Evolutionary conservation across 129 eudicot genomes (phyloP).

Genomic region (Artemisia tridentata): DNA sequence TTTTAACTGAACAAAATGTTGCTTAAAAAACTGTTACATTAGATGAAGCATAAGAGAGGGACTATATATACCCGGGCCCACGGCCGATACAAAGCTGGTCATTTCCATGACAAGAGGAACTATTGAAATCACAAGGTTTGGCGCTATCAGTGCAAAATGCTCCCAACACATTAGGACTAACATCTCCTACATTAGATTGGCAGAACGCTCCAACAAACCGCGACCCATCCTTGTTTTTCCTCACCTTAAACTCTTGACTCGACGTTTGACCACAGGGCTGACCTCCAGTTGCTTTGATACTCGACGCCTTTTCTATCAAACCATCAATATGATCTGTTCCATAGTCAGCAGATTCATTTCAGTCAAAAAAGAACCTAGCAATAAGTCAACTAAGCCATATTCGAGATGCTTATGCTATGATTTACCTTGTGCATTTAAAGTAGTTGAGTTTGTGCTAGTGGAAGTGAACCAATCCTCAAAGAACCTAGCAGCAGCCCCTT

Average conservation of each 20-base stretch:
- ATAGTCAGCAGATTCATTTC: not conserved
- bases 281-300: conserved; percentile 62
- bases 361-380: not conserved
- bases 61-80: conserved; percentile 42
- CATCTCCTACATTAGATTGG: conserved; percentile 75
- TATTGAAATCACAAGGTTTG: conserved; percentile 61
- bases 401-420: conserved; percentile 1
- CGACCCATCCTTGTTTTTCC: conserved; percentile 38
- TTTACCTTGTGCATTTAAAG: conserved; percentile 24
- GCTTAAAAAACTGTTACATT: not conserved
- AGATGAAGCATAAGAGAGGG: not conserved
- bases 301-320: conserved; percentile 30
- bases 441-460: conserved; percentile 25
- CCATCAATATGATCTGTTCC: conserved; percentile 21
- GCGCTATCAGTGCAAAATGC: conserved; percentile 64
- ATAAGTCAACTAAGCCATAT: not conserved
- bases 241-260: conserved; percentile 55
- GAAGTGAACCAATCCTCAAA: conserved; percentile 65
- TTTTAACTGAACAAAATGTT: no score
- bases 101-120: conserved; percentile 58
- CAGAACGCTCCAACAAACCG: conserved; percentile 64
- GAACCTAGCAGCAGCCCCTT: conserved; percentile 81
- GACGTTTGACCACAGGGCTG: conserved; percentile 45
- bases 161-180: conserved; percentile 72
- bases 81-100: conserved; percentile 65